Conservation (phyloP, 768 basidiomycete species). For the Strobilomyces dryophilus region DNA sequence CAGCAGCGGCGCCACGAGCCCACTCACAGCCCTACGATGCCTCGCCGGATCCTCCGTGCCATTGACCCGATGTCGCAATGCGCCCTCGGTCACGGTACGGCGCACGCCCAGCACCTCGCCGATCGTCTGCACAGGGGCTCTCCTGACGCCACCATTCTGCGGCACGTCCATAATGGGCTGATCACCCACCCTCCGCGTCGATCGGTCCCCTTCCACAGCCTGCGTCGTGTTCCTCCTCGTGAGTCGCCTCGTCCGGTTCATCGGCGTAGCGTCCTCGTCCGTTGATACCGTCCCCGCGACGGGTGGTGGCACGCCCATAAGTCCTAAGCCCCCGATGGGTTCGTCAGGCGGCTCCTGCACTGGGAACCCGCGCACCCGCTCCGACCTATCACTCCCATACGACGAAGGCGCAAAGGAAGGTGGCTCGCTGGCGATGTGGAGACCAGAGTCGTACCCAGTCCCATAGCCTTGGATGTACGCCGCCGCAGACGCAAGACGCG, state of each 20-base stretch:
- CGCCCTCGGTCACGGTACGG: conserved; percentile 17
- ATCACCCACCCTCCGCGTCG: conserved; percentile 13
- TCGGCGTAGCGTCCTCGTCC: conserved; percentile 27
- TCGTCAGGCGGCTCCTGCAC: conserved; percentile 28
- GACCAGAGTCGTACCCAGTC: conserved; percentile 31
- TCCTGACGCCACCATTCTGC: conserved; percentile 16
- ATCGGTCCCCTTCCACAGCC: conserved; percentile 17
- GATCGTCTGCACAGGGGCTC: conserved; percentile 14
- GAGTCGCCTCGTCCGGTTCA: conserved; percentile 18
- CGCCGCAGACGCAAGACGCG: conserved; percentile 31
- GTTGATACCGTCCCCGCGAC: conserved; percentile 23
- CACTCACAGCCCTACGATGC: conserved; percentile 7
- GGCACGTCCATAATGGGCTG: conserved; percentile 9
- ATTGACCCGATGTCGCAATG: conserved; percentile 3
- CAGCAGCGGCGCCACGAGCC: conserved; percentile 17
- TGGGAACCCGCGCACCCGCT: conserved; percentile 23
- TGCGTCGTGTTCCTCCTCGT: conserved; percentile 25
- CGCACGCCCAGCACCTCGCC: conserved; percentile 17
- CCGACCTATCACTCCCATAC: conserved; percentile 16
- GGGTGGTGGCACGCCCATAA: conserved; percentile 25
- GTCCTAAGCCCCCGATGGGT: conserved; percentile 22
- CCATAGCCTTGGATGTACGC: conserved; percentile 36
- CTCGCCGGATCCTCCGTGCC: conserved; percentile 6
- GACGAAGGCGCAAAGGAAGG: conserved; percentile 15
- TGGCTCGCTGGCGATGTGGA: conserved; percentile 20